phyloP scores from a whole-genome alignment of 768 basidiomycete species.

The Hypsizygus marmoreus region DNA sequence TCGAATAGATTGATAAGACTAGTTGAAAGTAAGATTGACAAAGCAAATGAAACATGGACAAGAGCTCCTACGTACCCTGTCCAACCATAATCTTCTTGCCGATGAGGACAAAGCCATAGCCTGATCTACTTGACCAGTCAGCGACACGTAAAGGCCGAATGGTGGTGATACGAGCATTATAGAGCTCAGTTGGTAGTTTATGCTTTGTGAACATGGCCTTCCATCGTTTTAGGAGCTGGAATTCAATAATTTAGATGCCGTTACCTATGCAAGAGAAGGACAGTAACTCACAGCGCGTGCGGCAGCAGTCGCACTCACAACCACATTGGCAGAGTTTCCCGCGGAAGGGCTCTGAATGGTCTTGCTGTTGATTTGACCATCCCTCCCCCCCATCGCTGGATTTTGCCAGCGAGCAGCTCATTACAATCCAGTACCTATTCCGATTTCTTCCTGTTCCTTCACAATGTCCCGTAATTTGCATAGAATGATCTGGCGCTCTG shows the following conservation, averaged over 20 bases:
- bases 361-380: slow-evolving; percentile 6
- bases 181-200: neutral
- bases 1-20: too few species aligned
- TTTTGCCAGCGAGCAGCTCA: slow-evolving; percentile 6
- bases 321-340: slow-evolving; percentile 20
- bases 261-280: neutral
- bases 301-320: slow-evolving; percentile 1
- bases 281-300: slow-evolving; percentile 15
- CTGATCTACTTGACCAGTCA: slow-evolving; percentile 7
- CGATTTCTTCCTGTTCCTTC: slow-evolving; percentile 11
- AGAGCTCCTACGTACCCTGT: too few species aligned
- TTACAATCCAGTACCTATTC: slow-evolving; percentile 9
- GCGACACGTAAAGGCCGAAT: slow-evolving; percentile 11
- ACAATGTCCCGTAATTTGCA: slow-evolving; percentile 10
- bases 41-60: too few species aligned
- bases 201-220: slow-evolving; percentile 3
- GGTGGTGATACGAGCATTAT: slow-evolving; percentile 7
- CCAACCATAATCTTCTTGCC: neutral
- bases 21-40: too few species aligned
- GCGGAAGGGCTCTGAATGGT: neutral
- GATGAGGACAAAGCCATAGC: slow-evolving; percentile 13
- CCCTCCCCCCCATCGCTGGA: slow-evolving; percentile 11
- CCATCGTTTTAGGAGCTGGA: slow-evolving; percentile 7
- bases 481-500: slow-evolving; percentile 6
- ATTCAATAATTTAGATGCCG: neutral